Evolutionary conservation across 2,329 filamentous ascomycete genomes (phyloP).

Genomic region (Talaromyces sp.): DNA sequence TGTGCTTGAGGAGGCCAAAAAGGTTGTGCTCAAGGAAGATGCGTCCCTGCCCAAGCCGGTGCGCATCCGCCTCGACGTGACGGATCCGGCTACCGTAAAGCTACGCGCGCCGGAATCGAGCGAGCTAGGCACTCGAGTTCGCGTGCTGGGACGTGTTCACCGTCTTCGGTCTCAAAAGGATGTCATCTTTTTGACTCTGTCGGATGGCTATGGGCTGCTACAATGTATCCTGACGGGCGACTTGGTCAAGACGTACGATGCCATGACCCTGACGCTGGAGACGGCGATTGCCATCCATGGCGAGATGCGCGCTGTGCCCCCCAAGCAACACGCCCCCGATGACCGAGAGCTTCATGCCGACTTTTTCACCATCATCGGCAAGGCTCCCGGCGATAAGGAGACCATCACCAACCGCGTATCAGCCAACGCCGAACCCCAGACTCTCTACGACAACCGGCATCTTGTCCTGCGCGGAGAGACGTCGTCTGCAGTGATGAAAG

Average conservation of each 20-base stretch:
- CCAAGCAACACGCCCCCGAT: slow-evolving; percentile 72
- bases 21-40: slow-evolving; percentile 68
- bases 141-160: slow-evolving; percentile 78
- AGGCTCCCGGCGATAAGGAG: slow-evolving; percentile 80
- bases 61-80: slow-evolving; percentile 71
- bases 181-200: slow-evolving; percentile 78
- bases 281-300: slow-evolving; percentile 82
- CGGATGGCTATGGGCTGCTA: slow-evolving; percentile 78
- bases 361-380: slow-evolving; percentile 75
- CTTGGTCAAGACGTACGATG: slow-evolving; percentile 87
- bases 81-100: slow-evolving; percentile 55
- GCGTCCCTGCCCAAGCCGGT: slow-evolving; percentile 66
- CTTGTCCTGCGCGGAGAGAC: slow-evolving; percentile 80
- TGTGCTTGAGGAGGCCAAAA: slow-evolving; percentile 77
- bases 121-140: slow-evolving; percentile 66
- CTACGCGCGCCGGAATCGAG: slow-evolving; percentile 53
- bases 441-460: slow-evolving; percentile 76
- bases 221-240: slow-evolving; percentile 80
- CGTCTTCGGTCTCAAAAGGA: slow-evolving; percentile 77
- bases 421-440: slow-evolving; percentile 64
- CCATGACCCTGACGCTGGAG: slow-evolving; percentile 77
- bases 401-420: slow-evolving; percentile 82
- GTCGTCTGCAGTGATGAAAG: slow-evolving; percentile 79
- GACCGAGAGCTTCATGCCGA: slow-evolving; percentile 86
- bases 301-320: slow-evolving; percentile 76